Conservation (phyloP, 306 rosid genomes). For the Canavalia ensiformis region DNA sequence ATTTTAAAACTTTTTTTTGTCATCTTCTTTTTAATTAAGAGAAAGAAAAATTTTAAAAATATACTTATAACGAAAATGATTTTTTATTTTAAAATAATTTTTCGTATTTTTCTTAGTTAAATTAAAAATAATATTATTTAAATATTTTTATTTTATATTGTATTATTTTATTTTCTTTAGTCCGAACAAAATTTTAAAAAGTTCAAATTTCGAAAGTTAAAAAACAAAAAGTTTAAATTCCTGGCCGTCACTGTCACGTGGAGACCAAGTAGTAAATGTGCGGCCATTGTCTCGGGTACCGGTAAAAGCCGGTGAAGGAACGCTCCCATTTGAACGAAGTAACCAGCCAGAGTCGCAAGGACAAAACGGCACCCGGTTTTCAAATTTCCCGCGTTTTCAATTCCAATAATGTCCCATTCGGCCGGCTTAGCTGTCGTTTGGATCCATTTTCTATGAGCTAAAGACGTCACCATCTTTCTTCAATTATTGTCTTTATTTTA, state of each 20-base stretch:
- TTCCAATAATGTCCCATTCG: slow-evolving; percentile 9
- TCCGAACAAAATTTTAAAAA: too few species aligned
- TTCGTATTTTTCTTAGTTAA: too few species aligned
- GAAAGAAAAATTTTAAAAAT: too few species aligned
- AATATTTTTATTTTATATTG: too few species aligned
- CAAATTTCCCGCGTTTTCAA: slow-evolving; percentile 28
- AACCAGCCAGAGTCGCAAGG: slow-evolving; percentile 12
- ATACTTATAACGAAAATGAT: too few species aligned
- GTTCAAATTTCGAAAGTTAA: too few species aligned
- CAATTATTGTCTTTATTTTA: not conserved
- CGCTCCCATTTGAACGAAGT: not conserved
- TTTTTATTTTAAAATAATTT: too few species aligned
- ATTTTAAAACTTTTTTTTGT: too few species aligned
- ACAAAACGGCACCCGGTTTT: slow-evolving; percentile 32
- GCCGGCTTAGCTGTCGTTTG: slow-evolving; percentile 64
- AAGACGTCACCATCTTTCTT: slow-evolving; percentile 45
- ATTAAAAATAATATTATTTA: too few species aligned
- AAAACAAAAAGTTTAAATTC: too few species aligned
- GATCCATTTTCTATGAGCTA: slow-evolving; percentile 43
- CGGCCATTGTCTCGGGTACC: slow-evolving; percentile 34
- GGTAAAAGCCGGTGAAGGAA: slow-evolving; percentile 49
- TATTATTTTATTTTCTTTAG: too few species aligned
- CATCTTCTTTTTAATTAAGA: too few species aligned
- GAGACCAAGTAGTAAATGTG: not conserved
- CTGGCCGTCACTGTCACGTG: not conserved